phyloP scores from a whole-genome alignment of 164 flowering plant genomes.

The Kingdonia uniflora region DNA sequence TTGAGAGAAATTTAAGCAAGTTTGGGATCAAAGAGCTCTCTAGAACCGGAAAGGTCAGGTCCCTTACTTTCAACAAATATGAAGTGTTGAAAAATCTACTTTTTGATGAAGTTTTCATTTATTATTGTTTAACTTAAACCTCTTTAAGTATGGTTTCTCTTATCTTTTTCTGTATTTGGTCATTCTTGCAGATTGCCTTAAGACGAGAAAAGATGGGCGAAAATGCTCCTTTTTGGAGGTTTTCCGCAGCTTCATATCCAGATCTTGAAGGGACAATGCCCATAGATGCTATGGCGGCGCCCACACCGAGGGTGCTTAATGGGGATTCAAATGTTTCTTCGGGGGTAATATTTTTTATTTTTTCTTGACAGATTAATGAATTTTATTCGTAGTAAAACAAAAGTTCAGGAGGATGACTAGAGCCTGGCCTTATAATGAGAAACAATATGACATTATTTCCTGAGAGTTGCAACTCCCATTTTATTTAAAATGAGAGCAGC shows the following conservation, averaged over 20 bases:
- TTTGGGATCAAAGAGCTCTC: slow-evolving; percentile 88
- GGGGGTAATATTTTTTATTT: slow-evolving; percentile 32
- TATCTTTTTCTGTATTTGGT: slow-evolving; percentile 5
- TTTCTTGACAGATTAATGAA: too few relatives aligned
- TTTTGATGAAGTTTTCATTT: neutral
- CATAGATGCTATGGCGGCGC: slow-evolving; percentile 15
- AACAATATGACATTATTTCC: too few relatives aligned
- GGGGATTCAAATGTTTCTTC: slow-evolving; percentile 21
- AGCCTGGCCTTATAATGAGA: too few relatives aligned
- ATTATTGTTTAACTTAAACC: neutral
- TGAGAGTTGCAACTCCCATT: too few relatives aligned
- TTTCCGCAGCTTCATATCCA: slow-evolving; percentile 94
- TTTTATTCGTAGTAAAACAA: too few relatives aligned
- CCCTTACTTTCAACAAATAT: neutral
- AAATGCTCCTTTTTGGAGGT: slow-evolving; percentile 93
- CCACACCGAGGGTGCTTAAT: slow-evolving; percentile 8
- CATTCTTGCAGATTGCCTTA: slow-evolving; percentile 61
- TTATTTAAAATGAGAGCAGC: too few relatives aligned
- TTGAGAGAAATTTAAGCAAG: slow-evolving; percentile 62
- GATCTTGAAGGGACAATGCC: slow-evolving; percentile 52
- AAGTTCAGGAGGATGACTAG: too few relatives aligned
- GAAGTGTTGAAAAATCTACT: neutral
- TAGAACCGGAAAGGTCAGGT: slow-evolving; percentile 86
- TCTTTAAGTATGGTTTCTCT: neutral
- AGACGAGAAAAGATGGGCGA: slow-evolving; percentile 90